Evolutionary conservation across 2,329 filamentous ascomycete genomes (phyloP).

Genomic region (Leptographium lundbergii): DNA sequence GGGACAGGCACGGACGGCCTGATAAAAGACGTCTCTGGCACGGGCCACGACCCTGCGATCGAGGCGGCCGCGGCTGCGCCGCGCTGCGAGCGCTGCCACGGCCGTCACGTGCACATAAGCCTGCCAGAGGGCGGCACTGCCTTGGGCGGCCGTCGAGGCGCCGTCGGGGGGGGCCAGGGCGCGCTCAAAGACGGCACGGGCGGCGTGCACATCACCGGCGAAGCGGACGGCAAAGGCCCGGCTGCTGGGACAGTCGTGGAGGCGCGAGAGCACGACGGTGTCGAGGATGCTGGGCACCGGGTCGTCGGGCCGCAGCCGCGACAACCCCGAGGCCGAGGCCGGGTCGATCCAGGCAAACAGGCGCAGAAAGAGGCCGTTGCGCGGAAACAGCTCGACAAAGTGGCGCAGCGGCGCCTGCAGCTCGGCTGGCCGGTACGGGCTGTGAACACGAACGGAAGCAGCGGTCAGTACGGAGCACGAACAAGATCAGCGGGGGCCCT

Average conservation of each 20-base stretch:
- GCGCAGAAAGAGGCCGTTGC: conserved; percentile 63
- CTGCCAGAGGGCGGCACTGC: conserved; percentile 33
- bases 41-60: conserved; percentile 5
- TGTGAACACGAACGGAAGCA: too few species aligned
- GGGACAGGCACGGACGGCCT: conserved; percentile 33
- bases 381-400: conserved; percentile 54
- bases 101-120: conserved; percentile 32
- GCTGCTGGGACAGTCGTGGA: conserved; percentile 28
- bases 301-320: conserved; percentile 52
- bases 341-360: conserved; percentile 61
- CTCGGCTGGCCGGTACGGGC: conserved; percentile 54
- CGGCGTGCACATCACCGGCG: conserved; percentile 26
- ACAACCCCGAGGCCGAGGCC: conserved; percentile 19
- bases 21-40: conserved; percentile 35
- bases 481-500: too few species aligned
- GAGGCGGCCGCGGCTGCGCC: conserved; percentile 9
- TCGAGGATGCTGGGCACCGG: conserved; percentile 55
- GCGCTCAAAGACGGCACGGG: conserved; percentile 30
- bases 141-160: conserved; percentile 20
- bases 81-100: conserved; percentile 11
- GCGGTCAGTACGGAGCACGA: background rate
- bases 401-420: conserved; percentile 48
- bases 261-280: conserved; percentile 30
- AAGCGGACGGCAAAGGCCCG: conserved; percentile 39
- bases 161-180: conserved; percentile 26